Conservation (phyloP, 192 early-diverging fungal genomes). For the Coemansia sp. region DNA sequence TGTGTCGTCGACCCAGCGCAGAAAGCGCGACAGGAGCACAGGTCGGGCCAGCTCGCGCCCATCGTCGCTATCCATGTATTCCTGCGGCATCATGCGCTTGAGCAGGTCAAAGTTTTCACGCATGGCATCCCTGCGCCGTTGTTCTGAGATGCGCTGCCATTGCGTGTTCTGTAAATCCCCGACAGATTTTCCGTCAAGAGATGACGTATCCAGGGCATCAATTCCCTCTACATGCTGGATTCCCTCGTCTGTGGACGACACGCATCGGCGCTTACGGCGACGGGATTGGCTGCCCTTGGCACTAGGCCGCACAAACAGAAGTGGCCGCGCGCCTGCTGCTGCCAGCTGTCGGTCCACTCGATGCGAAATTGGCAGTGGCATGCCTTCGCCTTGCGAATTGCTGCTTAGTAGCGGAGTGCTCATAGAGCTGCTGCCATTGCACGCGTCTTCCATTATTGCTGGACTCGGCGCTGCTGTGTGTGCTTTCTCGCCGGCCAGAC, state of each 20-base stretch:
- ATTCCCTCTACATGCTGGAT: too few species aligned
- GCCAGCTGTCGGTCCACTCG: constrained; percentile 52
- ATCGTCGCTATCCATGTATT: constrained; percentile 52
- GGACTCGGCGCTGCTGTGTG: constrained; percentile 10
- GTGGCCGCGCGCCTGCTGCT: constrained; percentile 34
- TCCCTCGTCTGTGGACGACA: constrained; percentile 18
- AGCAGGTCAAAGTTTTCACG: constrained; percentile 56
- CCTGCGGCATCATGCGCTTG: constrained; percentile 54
- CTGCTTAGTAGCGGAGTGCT: constrained; percentile 17
- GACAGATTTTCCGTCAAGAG: background rate
- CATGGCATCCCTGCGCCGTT: constrained; percentile 51
- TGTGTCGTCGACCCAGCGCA: constrained; percentile 55
- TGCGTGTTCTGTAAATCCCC: constrained; percentile 20
- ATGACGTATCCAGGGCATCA: background rate
- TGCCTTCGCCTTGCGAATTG: background rate
- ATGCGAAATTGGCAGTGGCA: constrained; percentile 27
- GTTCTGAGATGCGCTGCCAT: constrained; percentile 54
- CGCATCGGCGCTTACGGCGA: constrained; percentile 47
- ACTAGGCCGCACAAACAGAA: constrained; percentile 49
- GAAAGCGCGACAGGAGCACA: constrained; percentile 47
- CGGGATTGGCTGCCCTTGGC: constrained; percentile 23
- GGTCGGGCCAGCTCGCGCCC: constrained; percentile 53
- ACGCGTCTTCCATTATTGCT: constrained; percentile 1
- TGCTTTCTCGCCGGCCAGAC: background rate
- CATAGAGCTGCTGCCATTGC: constrained; percentile 7